A percentile compares a stretch with the other conserved stretches of the same genome.
These are phyloP conservation scores for Diplodia intermedia DNA, from an alignment of 2,329 filamentous ascomycete species.

Conservation along the genomic window DNA sequence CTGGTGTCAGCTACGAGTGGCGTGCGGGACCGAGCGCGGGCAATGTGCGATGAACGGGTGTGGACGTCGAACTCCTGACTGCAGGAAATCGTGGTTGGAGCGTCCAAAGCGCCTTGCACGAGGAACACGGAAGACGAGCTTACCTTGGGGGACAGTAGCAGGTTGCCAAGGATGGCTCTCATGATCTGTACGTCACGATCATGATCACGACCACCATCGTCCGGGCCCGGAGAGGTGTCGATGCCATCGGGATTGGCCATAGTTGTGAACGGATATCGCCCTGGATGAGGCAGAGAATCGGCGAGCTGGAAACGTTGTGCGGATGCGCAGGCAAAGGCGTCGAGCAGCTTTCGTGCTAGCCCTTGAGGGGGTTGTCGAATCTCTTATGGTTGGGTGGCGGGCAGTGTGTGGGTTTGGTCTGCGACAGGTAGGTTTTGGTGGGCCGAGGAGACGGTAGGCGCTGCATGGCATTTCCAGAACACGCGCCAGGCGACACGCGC, in stretches of 20 bases:
- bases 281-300: neutral
- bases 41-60: no score
- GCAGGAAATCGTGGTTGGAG: no score
- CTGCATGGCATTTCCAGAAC: no score
- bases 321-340: neutral
- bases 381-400: neutral
- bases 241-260: neutral
- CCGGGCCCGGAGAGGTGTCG: no score
- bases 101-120: no score
- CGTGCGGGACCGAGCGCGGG: neutral
- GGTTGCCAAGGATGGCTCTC: no score
- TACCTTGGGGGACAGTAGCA: no score
- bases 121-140: no score
- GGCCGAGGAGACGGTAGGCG: neutral
- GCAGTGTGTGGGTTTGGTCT: neutral
- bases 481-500: no score
- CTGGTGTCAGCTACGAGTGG: no score
- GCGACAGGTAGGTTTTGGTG: neutral
- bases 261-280: neutral
- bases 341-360: neutral
- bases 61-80: no score
- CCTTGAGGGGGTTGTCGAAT: neutral
- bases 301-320: neutral
- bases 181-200: neutral
- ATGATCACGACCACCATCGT: no score